phyloP scores from a whole-genome alignment of 2,329 filamentous ascomycete species.

The Rutstroemia sp. region DNA sequence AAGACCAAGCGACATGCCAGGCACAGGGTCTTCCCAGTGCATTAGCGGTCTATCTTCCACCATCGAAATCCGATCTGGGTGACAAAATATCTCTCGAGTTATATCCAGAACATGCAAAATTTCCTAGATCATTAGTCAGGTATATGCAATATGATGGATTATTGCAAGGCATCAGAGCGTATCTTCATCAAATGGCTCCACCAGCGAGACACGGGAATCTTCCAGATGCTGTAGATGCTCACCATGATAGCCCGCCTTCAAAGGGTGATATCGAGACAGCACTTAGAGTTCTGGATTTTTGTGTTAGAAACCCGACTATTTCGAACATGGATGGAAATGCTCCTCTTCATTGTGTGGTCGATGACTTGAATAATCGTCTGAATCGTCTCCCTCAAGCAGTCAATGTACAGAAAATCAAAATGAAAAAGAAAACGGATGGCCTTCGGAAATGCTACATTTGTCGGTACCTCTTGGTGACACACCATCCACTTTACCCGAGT shows the following conservation, averaged over 20 bases:
- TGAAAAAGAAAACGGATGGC: too few species aligned
- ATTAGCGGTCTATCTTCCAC: conserved; percentile 12
- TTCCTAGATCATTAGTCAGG: too few species aligned
- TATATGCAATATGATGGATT: not conserved
- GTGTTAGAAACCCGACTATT: not conserved
- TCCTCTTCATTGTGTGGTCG: not conserved
- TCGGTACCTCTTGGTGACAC: not conserved
- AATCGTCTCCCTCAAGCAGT: not conserved
- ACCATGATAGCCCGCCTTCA: not conserved
- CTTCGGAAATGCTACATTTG: not conserved
- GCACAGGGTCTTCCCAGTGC: conserved; percentile 11
- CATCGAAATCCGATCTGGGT: not conserved
- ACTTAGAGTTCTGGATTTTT: not conserved
- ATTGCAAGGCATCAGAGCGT: conserved; percentile 12
- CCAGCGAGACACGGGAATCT: conserved; percentile 2
- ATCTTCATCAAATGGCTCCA: conserved; percentile 9
- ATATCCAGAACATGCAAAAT: conserved; percentile 9
- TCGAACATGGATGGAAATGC: not conserved
- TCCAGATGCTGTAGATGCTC: not conserved
- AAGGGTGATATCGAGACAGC: not conserved
- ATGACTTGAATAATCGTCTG: not conserved
- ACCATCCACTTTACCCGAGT: conserved; percentile 12
- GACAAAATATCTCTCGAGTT: conserved; percentile 9
- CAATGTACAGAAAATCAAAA: too few species aligned
- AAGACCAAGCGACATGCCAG: conserved; percentile 11